These are phyloP conservation scores for Hyaloscypha finlandica DNA, from an alignment of 495 filamentous ascomycete species.

Conservation along the genomic window DNA sequence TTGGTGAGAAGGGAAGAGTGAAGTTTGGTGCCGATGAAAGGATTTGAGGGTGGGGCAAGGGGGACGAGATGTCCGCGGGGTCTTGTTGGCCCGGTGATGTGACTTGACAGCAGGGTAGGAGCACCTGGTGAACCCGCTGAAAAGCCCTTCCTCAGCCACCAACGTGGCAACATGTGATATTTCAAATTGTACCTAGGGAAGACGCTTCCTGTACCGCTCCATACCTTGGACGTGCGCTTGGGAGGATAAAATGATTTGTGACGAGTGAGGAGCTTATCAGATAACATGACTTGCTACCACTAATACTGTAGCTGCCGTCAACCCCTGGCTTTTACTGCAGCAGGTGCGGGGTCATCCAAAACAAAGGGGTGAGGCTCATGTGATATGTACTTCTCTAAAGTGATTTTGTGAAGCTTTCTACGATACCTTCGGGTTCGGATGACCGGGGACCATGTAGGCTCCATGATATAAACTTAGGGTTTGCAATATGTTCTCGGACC, in stretches of 20 bases:
- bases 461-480: neutral
- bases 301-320: neutral
- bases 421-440: slow-evolving; percentile 12
- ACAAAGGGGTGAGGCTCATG: slow-evolving; percentile 18
- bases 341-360: neutral
- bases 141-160: neutral
- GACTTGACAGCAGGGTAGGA: neutral
- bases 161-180: slow-evolving; percentile 21
- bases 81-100: slow-evolving; percentile 1
- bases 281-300: slow-evolving; percentile 8
- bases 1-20: neutral
- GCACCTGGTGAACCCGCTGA: slow-evolving; percentile 16
- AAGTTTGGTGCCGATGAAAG: slow-evolving; percentile 6
- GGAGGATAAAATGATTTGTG: slow-evolving; percentile 19
- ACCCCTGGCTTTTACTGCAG: neutral
- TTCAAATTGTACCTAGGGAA: neutral
- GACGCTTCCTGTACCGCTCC: neutral
- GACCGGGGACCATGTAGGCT: slow-evolving; percentile 8
- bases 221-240: slow-evolving; percentile 10
- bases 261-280: slow-evolving; percentile 1
- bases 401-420: slow-evolving; percentile 9
- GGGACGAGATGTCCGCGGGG: neutral
- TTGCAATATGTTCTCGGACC: neutral
- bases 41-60: neutral
- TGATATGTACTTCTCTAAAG: slow-evolving; percentile 14